Evolutionary conservation across 2,329 filamentous ascomycete genomes (phyloP).

Genomic region (Metarhizium rileyi): DNA sequence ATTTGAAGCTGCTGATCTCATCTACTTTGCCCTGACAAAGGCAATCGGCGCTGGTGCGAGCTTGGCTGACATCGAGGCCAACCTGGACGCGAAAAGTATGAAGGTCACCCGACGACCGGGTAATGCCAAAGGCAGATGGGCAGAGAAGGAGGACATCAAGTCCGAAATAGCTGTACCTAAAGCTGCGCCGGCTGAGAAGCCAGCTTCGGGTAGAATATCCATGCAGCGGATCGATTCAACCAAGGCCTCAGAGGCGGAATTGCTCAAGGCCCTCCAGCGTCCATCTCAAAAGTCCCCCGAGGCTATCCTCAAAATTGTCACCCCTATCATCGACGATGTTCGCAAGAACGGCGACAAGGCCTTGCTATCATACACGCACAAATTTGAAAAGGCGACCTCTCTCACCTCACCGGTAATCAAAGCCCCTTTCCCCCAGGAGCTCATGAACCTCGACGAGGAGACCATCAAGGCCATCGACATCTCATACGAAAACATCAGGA

Average conservation of each 20-base stretch:
- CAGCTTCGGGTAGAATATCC: slow-evolving; percentile 49
- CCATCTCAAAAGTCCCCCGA: slow-evolving; percentile 95
- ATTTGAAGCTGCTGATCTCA: slow-evolving; percentile 87
- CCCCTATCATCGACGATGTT: slow-evolving; percentile 84
- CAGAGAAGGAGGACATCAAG: slow-evolving; percentile 66
- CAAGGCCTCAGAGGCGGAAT: slow-evolving; percentile 51
- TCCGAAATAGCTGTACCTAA: slow-evolving; percentile 27
- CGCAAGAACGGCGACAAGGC: slow-evolving; percentile 76
- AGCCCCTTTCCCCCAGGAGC: slow-evolving; percentile 73
- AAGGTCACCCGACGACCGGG: slow-evolving; percentile 92
- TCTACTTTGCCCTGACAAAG: slow-evolving; percentile 92
- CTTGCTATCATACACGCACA: slow-evolving; percentile 88
- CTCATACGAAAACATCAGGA: slow-evolving; percentile 88
- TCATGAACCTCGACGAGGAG: slow-evolving; percentile 79
- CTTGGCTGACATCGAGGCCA: slow-evolving; percentile 82
- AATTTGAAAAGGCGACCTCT: slow-evolving; percentile 92
- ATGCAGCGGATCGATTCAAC: slow-evolving; percentile 74
- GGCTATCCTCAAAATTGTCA: slow-evolving; percentile 80
- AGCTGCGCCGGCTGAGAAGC: slow-evolving; percentile 22
- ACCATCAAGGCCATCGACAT: slow-evolving; percentile 88
- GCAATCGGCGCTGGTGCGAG: slow-evolving; percentile 77
- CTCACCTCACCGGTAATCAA: slow-evolving; percentile 81
- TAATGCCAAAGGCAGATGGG: slow-evolving; percentile 90
- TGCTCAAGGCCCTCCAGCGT: slow-evolving; percentile 68
- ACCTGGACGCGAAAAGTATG: slow-evolving; percentile 85